These are phyloP conservation scores for Kodamaea neixiangensis DNA, from an alignment of 805 yeast genomes.

Conservation along the genomic window DNA sequence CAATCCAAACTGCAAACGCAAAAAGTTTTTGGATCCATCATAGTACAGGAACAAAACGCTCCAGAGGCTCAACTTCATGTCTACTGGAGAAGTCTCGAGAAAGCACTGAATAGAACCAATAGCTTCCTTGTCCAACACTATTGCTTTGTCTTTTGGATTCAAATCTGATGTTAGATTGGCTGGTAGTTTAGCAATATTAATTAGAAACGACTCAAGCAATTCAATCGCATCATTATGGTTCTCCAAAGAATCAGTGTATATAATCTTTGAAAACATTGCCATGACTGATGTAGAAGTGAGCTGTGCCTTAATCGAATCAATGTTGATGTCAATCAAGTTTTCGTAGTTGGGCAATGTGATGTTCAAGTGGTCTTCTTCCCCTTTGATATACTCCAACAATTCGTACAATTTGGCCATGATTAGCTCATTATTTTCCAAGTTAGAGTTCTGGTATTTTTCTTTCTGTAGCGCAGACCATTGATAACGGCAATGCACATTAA, in stretches of 20 bases:
- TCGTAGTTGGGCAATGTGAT: constrained; percentile 59
- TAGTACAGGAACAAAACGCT: constrained; percentile 64
- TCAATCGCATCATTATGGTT: constrained; percentile 35
- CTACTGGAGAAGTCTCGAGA: constrained; percentile 61
- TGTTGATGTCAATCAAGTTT: constrained; percentile 57
- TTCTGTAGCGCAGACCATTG: constrained; percentile 38
- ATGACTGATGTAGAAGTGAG: constrained; percentile 72
- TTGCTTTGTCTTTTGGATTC: constrained; percentile 10
- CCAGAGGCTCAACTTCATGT: constrained; percentile 75
- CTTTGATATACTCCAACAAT: constrained; percentile 15
- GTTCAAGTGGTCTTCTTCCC: constrained; percentile 16
- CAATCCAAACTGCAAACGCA: constrained; percentile 50
- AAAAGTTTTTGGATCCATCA: constrained; percentile 22
- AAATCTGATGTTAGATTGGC: neutral
- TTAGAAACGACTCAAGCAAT: constrained; percentile 49
- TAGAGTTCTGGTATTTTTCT: constrained; percentile 29
- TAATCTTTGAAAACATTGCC: constrained; percentile 58
- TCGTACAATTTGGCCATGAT: constrained; percentile 26
- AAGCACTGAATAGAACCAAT: constrained; percentile 58
- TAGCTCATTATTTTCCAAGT: constrained; percentile 31
- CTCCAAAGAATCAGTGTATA: constrained; percentile 33
- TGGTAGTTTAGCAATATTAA: constrained; percentile 20
- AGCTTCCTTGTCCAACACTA: constrained; percentile 13
- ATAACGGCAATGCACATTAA: constrained; percentile 19
- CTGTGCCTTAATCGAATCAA: constrained; percentile 55